Conservation (phyloP, 495 filamentous ascomycete species). For the Aspergillus heteromorphus region DNA sequence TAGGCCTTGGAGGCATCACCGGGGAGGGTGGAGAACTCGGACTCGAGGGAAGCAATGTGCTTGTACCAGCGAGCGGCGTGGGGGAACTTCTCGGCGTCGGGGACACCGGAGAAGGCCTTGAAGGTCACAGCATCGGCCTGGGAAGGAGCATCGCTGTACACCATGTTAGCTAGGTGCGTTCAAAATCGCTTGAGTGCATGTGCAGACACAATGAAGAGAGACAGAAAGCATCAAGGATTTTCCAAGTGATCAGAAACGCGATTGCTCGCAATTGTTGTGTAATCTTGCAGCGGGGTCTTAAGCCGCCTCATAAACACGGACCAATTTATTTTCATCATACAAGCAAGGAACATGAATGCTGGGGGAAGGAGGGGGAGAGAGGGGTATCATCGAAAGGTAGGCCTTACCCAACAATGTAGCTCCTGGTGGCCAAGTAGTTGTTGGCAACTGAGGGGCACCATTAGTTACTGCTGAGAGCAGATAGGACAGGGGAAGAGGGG, state of each 20-base stretch:
- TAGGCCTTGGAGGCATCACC: slow-evolving; percentile 85
- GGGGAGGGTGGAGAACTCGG: slow-evolving; percentile 83
- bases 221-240: slow-evolving; percentile 6
- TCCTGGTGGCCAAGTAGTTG: slow-evolving; percentile 82
- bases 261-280: slow-evolving; percentile 67
- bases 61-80: slow-evolving; percentile 97
- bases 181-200: background rate
- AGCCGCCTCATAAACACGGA: slow-evolving; percentile 99
- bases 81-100: slow-evolving; percentile 81
- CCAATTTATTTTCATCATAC: slow-evolving; percentile 89
- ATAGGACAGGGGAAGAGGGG: slow-evolving; percentile 15
- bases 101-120: slow-evolving; percentile 75
- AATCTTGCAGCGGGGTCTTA: slow-evolving; percentile 93
- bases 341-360: slow-evolving; percentile 22
- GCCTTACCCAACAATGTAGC: slow-evolving; percentile 88
- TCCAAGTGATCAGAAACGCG: slow-evolving; percentile 70
- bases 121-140: slow-evolving; percentile 94
- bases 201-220: slow-evolving; percentile 4
- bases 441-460: slow-evolving; percentile 69
- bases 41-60: slow-evolving; percentile 86
- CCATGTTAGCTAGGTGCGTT: slow-evolving; percentile 27
- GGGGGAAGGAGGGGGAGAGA: slow-evolving; percentile 9
- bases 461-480: slow-evolving; percentile 26
- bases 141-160: slow-evolving; percentile 67
- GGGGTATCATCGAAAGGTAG: slow-evolving; percentile 12